Evolutionary conservation across 495 filamentous ascomycete genomes (phyloP).

Genomic region (Cryomyces antarcticus): DNA sequence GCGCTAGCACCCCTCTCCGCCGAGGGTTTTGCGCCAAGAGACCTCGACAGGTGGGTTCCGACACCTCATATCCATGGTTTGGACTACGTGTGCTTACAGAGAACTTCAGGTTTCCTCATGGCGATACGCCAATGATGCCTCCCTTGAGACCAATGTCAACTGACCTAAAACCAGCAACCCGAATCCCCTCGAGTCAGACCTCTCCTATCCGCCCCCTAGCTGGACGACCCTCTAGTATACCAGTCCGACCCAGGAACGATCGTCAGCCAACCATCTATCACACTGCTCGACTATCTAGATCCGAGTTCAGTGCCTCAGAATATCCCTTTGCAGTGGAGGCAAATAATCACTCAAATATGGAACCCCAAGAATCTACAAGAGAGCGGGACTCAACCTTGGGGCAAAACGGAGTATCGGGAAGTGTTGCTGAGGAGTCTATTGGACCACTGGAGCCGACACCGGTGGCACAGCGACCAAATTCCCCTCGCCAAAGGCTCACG

Average conservation of each 20-base stretch:
- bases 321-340: too few species aligned
- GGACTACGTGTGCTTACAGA: neutral
- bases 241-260: neutral
- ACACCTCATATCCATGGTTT: neutral
- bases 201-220: too few species aligned
- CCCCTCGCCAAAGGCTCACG: slow-evolving; percentile 40
- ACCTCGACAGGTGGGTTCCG: slow-evolving; percentile 13
- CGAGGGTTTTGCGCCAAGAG: slow-evolving; percentile 8
- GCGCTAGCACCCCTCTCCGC: slow-evolving; percentile 1
- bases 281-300: slow-evolving; percentile 1
- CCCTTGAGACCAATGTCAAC: neutral
- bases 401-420: too few species aligned
- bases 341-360: too few species aligned
- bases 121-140: slow-evolving; percentile 1
- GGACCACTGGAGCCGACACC: too few species aligned
- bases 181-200: neutral
- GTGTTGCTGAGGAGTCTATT: too few species aligned
- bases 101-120: slow-evolving; percentile 1
- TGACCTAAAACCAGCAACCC: neutral
- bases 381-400: too few species aligned
- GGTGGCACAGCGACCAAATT: slow-evolving; percentile 24
- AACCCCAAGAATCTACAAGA: too few species aligned
- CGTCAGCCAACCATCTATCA: slow-evolving; percentile 3
- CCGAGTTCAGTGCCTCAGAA: neutral
- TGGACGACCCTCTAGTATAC: neutral